These are phyloP conservation scores for Glycyrrhiza uralensis DNA, from an alignment of 306 rosid genomes.

Conservation along the genomic window DNA sequence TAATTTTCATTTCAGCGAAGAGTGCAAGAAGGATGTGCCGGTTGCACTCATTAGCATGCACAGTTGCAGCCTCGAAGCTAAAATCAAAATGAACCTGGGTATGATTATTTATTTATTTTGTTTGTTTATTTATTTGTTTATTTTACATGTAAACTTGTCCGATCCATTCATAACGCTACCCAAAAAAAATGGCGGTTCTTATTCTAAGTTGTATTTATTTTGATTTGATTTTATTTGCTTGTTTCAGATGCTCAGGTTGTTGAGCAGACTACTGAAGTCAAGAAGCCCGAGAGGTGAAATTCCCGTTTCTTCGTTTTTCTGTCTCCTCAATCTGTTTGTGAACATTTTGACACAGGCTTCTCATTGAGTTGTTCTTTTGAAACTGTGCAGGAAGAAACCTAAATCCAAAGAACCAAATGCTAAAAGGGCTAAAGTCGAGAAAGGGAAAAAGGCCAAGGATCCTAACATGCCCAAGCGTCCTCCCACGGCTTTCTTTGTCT, in stretches of 20 bases:
- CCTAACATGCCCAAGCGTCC: conserved; percentile 85
- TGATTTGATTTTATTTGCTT: background rate
- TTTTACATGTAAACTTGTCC: background rate
- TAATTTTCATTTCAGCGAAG: conserved; percentile 40
- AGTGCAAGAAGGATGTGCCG: conserved; percentile 72
- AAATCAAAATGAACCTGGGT: conserved; percentile 76
- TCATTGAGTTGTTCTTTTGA: background rate
- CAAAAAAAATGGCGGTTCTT: background rate
- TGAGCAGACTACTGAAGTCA: conserved; percentile 49
- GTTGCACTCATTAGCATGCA: conserved; percentile 79
- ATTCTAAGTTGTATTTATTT: background rate
- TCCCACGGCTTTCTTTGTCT: conserved; percentile 72
- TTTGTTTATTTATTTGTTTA: background rate
- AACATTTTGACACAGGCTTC: background rate
- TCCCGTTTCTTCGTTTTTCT: background rate
- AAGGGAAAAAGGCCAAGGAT: conserved; percentile 55
- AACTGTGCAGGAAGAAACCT: conserved; percentile 50
- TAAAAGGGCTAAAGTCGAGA: conserved; percentile 49
- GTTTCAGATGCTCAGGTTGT: conserved; percentile 67
- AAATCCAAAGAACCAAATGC: conserved; percentile 54
- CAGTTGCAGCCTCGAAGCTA: conserved; percentile 80
- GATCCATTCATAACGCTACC: background rate
- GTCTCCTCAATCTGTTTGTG: background rate
- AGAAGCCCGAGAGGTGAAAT: conserved; percentile 55
- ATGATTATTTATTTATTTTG: background rate